Evolutionary conservation across 768 basidiomycete genomes (phyloP).

Genomic region (Psilocybe subaeruginosa): DNA sequence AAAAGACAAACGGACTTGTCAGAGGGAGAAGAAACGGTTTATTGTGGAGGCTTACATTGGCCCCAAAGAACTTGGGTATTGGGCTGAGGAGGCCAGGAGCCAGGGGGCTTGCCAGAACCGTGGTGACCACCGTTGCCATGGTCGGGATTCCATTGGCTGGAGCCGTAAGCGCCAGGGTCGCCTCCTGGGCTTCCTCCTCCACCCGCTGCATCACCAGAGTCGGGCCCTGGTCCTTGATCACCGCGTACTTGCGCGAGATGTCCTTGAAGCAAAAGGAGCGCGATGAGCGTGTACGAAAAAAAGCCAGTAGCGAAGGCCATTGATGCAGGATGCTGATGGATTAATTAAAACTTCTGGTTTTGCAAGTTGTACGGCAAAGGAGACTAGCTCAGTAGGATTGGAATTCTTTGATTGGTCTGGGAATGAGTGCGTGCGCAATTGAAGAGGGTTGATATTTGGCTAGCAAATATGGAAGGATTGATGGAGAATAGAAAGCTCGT

Average conservation of each 20-base stretch:
- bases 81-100: not conserved
- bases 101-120: conserved; percentile 4
- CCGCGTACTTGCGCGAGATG: conserved; percentile 5
- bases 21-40: not conserved
- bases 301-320: conserved; percentile 20
- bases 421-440: not conserved
- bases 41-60: conserved; percentile 20
- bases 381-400: not conserved
- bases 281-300: conserved; percentile 20
- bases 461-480: conserved; percentile 21
- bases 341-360: not conserved
- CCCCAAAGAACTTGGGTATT: conserved; percentile 25
- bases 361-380: not conserved
- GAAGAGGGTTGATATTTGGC: conserved; percentile 6
- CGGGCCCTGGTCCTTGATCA: conserved; percentile 1
- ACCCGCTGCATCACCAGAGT: conserved; percentile 4
- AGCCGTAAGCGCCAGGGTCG: not conserved
- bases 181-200: conserved; percentile 2
- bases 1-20: not conserved
- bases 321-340: not conserved
- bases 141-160: not conserved
- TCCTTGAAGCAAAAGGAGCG: conserved; percentile 11
- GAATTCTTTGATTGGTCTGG: not conserved
- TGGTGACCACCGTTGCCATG: not conserved
- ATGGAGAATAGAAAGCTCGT: not conserved